Evolutionary conservation across 768 basidiomycete species (phyloP).

Genomic region (Boletus fagicola): DNA sequence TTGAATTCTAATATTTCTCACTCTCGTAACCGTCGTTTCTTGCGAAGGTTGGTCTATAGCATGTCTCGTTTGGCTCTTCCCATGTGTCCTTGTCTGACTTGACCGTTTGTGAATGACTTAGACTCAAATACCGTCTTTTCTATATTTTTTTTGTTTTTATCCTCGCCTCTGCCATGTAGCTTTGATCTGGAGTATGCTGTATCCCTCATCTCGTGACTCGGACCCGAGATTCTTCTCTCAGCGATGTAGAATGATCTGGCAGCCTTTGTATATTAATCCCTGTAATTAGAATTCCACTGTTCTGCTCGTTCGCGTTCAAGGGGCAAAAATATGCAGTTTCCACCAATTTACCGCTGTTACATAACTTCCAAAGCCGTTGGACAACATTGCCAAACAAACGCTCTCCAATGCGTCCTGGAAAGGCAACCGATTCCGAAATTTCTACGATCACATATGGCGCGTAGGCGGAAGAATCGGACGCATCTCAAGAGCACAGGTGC

Average conservation of each 20-base stretch:
- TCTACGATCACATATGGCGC: conserved; percentile 41
- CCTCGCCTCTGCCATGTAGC: conserved; percentile 26
- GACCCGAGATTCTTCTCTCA: conserved; percentile 4
- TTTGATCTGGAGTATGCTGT: conserved; percentile 30
- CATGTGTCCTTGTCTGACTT: conserved; percentile 4
- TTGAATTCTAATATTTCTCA: conserved; percentile 58
- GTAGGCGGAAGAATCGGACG: conserved; percentile 75
- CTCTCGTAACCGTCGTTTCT: conserved; percentile 8
- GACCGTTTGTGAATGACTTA: background rate
- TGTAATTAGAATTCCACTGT: conserved; percentile 8
- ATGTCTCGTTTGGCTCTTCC: conserved; percentile 17
- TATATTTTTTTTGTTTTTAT: conserved; percentile 1
- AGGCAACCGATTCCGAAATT: conserved; percentile 16
- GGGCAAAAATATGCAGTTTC: too few species aligned
- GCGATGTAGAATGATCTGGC: conserved; percentile 12
- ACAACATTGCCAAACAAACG: conserved; percentile 30
- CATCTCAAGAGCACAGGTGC: conserved; percentile 64
- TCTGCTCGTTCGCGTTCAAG: background rate
- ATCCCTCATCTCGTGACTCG: conserved; percentile 19
- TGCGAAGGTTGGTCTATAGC: conserved; percentile 26
- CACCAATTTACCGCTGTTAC: background rate
- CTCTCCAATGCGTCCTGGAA: conserved; percentile 14
- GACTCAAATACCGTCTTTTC: conserved; percentile 11
- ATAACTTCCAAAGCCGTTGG: background rate
- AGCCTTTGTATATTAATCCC: conserved; percentile 2